Base-by-base conservation (phyloP, 192 early-diverging fungal genomes). In the Coemansia sp. region DNA sequence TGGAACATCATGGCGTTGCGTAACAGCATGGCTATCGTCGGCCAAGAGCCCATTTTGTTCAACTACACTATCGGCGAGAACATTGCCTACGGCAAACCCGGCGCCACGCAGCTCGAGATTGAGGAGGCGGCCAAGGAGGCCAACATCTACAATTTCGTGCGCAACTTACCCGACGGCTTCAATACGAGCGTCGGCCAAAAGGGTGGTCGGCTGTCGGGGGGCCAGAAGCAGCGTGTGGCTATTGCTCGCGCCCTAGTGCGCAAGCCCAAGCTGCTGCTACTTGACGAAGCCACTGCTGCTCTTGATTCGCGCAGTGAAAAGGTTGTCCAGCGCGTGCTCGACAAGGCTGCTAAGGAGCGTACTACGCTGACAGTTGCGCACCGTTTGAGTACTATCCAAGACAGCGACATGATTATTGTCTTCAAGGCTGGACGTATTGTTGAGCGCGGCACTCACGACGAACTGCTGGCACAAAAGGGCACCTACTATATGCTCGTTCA, bases 201-300 rank as follows among this genome's bases (percentile, higher is more conserved):
- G 43, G 89, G 88, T 26, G 85, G 91, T 60, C 73, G 84, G 62
- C 67, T 96, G 16, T 92, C 89, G 56, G 94, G 93, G 55, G 94
- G 94, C 36, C 94, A 96, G 74, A 96, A 96, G 74, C 94, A 96
- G 85, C 87, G 95, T 24, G 86, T 97, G 61, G 93, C 92, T 5
- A 93, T 93, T 86, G 93, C 93, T 0, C 86, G 95, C 36, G 93
- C 95, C 0, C 73, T 96, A 35, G 89, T 96, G 55, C 88, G 93
- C 55, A 88, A 93, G 58, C 94, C 95, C 37, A 88, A 88, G 70
- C 69, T 97, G 9, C 70, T 96, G 50, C 71, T 96, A 21, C 79
- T 97, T 24, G 95, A 97, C 62, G 95, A 92, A 60, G 90, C 90
- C 33, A 92, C 91, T 2, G 87, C 86, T 18, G 89, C 91, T 21